Percentiles rank a stretch among this genome's conserved stretches.
These are phyloP conservation scores for Phaeomoniella chlamydospora DNA, from an alignment of 2,329 filamentous ascomycete genomes.

Conservation along the genomic window DNA sequence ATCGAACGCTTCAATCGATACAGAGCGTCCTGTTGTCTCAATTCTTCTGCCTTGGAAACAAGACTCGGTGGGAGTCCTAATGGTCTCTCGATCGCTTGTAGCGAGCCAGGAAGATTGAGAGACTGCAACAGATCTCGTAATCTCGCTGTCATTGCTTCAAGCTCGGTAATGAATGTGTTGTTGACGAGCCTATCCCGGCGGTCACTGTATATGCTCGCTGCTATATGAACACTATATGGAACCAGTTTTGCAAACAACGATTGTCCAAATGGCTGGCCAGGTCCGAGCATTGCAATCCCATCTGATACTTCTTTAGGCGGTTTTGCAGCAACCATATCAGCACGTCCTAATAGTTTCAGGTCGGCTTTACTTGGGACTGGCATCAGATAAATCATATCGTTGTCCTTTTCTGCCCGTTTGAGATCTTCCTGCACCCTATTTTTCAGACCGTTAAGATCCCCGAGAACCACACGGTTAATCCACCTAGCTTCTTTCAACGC, in stretches of 20 bases:
- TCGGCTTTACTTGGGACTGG: conserved; percentile 80
- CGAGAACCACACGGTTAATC: conserved; percentile 66
- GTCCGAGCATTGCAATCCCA: conserved; percentile 66
- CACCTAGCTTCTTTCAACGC: conserved; percentile 74
- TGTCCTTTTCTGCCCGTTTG: conserved; percentile 82
- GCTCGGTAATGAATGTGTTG: conserved; percentile 68
- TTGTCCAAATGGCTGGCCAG: conserved; percentile 65
- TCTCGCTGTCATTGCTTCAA: conserved; percentile 67
- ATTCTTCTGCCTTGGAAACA: conserved; percentile 82
- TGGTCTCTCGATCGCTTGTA: conserved; percentile 91
- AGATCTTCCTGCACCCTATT: conserved; percentile 71
- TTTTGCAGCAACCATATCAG: conserved; percentile 71
- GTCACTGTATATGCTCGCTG: conserved; percentile 89
- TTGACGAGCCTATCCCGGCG: conserved; percentile 81
- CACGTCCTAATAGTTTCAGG: conserved; percentile 70
- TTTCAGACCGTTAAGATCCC: conserved; percentile 73
- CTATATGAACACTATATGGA: conserved; percentile 88
- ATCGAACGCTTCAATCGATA: conserved; percentile 65
- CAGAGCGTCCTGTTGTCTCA: conserved; percentile 78
- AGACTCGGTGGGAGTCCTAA: conserved; percentile 75
- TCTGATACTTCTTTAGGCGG: conserved; percentile 71
- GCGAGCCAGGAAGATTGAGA: conserved; percentile 75
- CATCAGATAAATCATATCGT: conserved; percentile 83
- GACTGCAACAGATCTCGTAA: conserved; percentile 68
- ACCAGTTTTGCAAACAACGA: conserved; percentile 84